Percentiles rank a stretch among this genome's conserved stretches.
phyloP scores from a whole-genome alignment of 805 yeast genomes.

The Pichia rugopelliculosa region DNA sequence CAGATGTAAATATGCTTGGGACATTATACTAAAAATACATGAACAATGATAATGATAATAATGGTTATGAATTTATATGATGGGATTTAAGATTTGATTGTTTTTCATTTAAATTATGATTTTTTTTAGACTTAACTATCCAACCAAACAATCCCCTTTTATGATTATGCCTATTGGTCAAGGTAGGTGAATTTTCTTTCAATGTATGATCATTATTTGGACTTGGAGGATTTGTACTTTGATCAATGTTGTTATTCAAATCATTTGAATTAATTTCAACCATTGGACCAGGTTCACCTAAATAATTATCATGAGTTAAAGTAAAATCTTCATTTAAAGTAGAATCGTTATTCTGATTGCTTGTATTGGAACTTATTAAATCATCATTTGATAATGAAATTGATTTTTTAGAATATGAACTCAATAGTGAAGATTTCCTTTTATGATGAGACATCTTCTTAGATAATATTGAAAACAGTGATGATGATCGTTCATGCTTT shows the following conservation, averaged over 20 bases:
- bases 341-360: conserved; percentile 14
- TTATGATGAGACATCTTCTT: conserved; percentile 22
- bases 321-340: conserved; percentile 24
- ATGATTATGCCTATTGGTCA: not conserved
- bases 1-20: no score
- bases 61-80: not conserved
- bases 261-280: conserved; percentile 14
- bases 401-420: conserved; percentile 14
- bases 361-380: conserved; percentile 15
- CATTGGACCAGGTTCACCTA: conserved; percentile 33
- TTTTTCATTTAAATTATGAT: not conserved
- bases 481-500: conserved; percentile 11
- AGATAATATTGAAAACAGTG: conserved; percentile 22
- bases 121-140: conserved; percentile 9
- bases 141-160: conserved; percentile 8
- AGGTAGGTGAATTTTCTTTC: not conserved
- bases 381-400: conserved; percentile 25
- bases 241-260: not conserved
- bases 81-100: not conserved
- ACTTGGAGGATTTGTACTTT: not conserved
- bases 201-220: not conserved
- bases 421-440: conserved; percentile 20
- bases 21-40: no score
- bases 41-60: no score
- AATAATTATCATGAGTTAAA: conserved; percentile 18